These are phyloP conservation scores for Ambrosia artemisiifolia DNA, from an alignment of 129 eudicot genomes.

Conservation along the genomic window DNA sequence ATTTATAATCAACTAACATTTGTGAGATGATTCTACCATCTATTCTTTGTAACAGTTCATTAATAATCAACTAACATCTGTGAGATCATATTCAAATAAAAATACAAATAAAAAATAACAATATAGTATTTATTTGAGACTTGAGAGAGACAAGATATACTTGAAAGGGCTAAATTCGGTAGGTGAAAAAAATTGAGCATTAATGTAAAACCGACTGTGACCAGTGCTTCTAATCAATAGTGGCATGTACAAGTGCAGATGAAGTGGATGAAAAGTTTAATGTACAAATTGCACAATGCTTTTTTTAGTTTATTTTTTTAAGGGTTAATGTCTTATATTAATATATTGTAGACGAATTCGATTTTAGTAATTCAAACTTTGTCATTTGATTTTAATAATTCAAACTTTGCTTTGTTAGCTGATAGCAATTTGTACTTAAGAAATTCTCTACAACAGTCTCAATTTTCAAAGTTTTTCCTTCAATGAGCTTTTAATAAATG, in stretches of 20 bases:
- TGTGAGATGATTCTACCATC: too few relatives aligned
- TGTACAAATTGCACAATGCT: background rate
- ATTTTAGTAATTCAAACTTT: too few relatives aligned
- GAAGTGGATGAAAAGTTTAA: conserved; percentile 24
- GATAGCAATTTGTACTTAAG: too few relatives aligned
- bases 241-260: conserved; percentile 18
- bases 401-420: too few relatives aligned
- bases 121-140: background rate
- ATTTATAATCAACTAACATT: too few relatives aligned
- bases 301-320: background rate
- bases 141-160: conserved; percentile 5
- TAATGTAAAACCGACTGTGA: conserved; percentile 23
- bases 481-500: too few relatives aligned
- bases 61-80: background rate
- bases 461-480: too few relatives aligned
- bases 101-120: background rate
- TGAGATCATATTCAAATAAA: background rate
- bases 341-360: too few relatives aligned
- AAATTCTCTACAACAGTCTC: too few relatives aligned
- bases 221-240: conserved; percentile 14
- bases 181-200: conserved; percentile 17
- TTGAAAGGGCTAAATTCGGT: conserved; percentile 14
- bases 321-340: too few relatives aligned
- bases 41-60: background rate
- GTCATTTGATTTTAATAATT: too few relatives aligned